Conservation (phyloP, 2,329 filamentous ascomycete genomes). For the Parastagonospora nodorum region DNA sequence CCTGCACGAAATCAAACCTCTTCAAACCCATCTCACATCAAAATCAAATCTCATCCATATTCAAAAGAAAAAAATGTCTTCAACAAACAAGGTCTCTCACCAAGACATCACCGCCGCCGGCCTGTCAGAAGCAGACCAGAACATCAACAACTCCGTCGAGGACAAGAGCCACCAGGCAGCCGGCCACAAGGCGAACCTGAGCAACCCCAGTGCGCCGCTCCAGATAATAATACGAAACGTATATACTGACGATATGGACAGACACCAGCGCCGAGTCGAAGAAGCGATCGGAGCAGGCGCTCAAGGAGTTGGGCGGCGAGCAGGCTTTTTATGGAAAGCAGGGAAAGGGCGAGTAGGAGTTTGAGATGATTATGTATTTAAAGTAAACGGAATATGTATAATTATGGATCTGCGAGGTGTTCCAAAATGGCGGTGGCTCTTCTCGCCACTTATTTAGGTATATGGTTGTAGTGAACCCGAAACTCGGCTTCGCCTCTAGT, state of each 20-base stretch:
- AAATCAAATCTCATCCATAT: no score
- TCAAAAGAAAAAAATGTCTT: not conserved
- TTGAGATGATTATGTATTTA: not conserved
- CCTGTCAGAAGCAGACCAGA: constrained; percentile 23
- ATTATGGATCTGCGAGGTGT: not conserved
- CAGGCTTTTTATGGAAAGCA: constrained; percentile 51
- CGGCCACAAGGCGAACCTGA: constrained; percentile 56
- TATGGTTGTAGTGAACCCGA: no score
- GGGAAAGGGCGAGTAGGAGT: constrained; percentile 47
- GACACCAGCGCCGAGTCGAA: constrained; percentile 46
- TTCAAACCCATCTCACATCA: no score
- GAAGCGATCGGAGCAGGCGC: constrained; percentile 49
- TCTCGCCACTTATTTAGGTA: no score
- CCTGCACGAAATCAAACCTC: no score
- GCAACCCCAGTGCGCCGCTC: constrained; percentile 50
- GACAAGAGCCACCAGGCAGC: constrained; percentile 22
- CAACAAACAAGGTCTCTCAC: constrained; percentile 10
- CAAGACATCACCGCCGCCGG: constrained; percentile 23
- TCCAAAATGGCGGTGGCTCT: no score
- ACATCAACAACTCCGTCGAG: constrained; percentile 29
- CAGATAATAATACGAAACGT: not conserved
- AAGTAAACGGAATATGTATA: not conserved
- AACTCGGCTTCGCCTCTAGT: no score
- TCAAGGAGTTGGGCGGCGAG: constrained; percentile 52
- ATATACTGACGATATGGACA: not conserved